Evolutionary conservation across 805 yeast genomes (phyloP), one percentile per base, ranked within the genome.

Genomic region (Candida maris): DNA sequence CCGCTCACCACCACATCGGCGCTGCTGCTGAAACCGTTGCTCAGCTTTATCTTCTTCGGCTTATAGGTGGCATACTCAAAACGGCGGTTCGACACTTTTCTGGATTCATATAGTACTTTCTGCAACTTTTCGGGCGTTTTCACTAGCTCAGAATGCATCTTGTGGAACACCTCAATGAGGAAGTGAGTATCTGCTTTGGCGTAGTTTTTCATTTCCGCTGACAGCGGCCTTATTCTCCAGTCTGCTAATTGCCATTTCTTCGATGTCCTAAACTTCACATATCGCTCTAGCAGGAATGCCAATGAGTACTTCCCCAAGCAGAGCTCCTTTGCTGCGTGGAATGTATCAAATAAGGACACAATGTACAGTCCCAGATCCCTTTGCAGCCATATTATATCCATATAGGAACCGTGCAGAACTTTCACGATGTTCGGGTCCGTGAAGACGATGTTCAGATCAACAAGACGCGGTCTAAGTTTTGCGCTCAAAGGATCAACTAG

Each of bases 301-400:
- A 93, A 70, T 32, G 96, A 81, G 52, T 82, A 81, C 51, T 79
- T 81, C 5, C 94, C 87, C 40, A 88, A 73, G 0, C 85, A 85
- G n/a, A 93, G 65, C 12, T 75, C 77, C 43, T 75, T 78, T 0
- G 96, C 77, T 0, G 98, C 98, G 62, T 82, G 89, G 57, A 73
- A 91, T 0, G 98, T 93, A 60, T 93, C 99, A 58, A 93, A 91
- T 19, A 93, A 61, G 29, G 89, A 74, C 4, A 93, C 98, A 5
- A 93, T 65, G 52, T 93, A 93, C 7, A 93, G 60, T 0, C 99
- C 99, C 38, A 93, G 70, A 55, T 93, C 98, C 45, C 97, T 71
- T 64, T 93, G 99, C 23, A 93, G 67, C 99, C 99, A 93, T 30
- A 87, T 80, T 4, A 93, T 84, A 67, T 93, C 99, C 95, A 87